Evolutionary conservation across 805 yeast genomes (phyloP), one percentile per base, ranked within the genome.

Genomic region (Candida krabiensis): DNA sequence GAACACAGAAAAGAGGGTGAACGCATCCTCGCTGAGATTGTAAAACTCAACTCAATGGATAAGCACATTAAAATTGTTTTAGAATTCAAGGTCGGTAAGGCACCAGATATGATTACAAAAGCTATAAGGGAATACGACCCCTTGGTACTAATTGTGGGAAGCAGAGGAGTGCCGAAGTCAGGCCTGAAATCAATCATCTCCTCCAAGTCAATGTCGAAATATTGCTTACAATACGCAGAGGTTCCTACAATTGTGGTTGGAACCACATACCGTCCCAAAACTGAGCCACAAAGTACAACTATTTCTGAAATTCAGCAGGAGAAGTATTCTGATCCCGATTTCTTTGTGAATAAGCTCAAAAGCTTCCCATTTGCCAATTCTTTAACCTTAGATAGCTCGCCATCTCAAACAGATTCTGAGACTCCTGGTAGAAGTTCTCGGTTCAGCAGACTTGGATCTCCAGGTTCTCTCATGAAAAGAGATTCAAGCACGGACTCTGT

Each of bases 191-290:
- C 69, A 4, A 44, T 71, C 32, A 52, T 53, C 13, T 47, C 60
- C 6, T 71, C 75, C 0, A 71, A 73, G 25, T 66, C 75, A 2
- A 58, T 73, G 53, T 70, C 75, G 3, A 73, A 73, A 43, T 67
- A 69, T 43, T 73, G 71, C 47, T 50, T 73, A n/a, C 71, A 70
- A 41, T 67, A 64, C 37, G 67, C 74, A 6, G 63, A 63, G 2
- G 61, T 73, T 5, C 78, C 78, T 0, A 74, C 71, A 2, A 56
- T 70, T 26, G 71, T 72, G 3, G 71, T 72, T 21, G 64, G 67
- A 23, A 73, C 73, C 9, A 46, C 50, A 19, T 61, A 60, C 34
- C 17, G 15, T 9, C 44, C 24, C 37, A 4, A 24, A 9, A 3
- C 16, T n/a, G 8, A 4, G n/a, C 22, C 19, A n/a, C n/a, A n/a